Evolutionary conservation across 108 stramenopile species (phyloP).

Genomic region (Pinguiococcus pyrenoidosus): DNA sequence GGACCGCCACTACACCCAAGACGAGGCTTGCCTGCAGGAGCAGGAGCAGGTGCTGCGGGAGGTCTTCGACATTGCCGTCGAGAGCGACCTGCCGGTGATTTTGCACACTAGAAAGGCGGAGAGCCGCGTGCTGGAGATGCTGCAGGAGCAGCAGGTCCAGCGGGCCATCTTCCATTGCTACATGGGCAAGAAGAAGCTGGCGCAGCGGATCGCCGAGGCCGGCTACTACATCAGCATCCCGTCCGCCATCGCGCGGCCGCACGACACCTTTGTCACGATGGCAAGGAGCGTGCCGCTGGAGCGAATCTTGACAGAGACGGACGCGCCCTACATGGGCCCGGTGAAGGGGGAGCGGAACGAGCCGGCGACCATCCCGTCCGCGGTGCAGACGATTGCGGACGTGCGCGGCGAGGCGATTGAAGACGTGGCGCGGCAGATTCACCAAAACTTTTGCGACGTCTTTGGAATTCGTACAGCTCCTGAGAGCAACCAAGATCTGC

Average conservation of each 20-base stretch:
- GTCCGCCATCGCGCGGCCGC: constrained; percentile 1
- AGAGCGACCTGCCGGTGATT: constrained; percentile 17
- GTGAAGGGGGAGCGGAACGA: constrained; percentile 17
- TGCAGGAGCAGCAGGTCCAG: constrained; percentile 3
- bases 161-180: constrained; percentile 26
- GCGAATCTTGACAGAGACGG: constrained; percentile 26
- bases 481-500: too few species aligned
- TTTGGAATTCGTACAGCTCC: too few species aligned
- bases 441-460: too few species aligned
- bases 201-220: constrained; percentile 14
- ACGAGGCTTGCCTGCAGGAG: constrained; percentile 1
- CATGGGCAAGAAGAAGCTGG: constrained; percentile 17
- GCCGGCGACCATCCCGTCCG: constrained; percentile 9
- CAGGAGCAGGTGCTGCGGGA: constrained; percentile 17
- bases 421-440: too few species aligned
- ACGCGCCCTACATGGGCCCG: constrained; percentile 24
- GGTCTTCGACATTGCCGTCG: neutral
- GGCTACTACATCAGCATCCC: constrained; percentile 21
- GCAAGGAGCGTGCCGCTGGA: constrained; percentile 18
- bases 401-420: too few species aligned
- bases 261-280: neutral
- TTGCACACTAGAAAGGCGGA: constrained; percentile 25
- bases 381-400: constrained; percentile 6
- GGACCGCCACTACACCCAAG: constrained; percentile 8
- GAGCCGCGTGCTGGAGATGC: constrained; percentile 11